These are phyloP conservation scores for Cordyceps fumosorosea DNA, from an alignment of 2,329 filamentous ascomycete species.

Conservation along the genomic window DNA sequence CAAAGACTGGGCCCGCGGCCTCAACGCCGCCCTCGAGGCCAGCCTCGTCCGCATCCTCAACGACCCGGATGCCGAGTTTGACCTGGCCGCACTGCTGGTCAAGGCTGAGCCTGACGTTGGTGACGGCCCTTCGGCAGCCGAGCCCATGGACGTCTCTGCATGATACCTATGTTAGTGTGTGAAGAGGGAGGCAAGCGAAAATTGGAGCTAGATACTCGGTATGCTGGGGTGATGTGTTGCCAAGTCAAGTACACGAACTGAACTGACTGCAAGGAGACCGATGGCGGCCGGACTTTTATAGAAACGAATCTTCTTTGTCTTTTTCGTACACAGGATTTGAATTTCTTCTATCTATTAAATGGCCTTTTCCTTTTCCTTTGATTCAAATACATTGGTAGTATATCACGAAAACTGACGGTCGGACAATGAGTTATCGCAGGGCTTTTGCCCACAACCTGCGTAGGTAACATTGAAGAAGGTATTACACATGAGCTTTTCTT, in stretches of 20 bases:
- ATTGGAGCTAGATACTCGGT: no score
- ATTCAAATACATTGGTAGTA: no score
- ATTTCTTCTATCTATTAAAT: background rate
- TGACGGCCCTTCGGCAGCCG: background rate
- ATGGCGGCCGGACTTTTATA: background rate
- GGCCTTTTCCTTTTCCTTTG: background rate
- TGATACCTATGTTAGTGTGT: background rate
- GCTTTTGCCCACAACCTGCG: no score
- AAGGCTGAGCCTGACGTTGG: background rate
- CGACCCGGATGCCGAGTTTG: constrained; percentile 11
- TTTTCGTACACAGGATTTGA: background rate
- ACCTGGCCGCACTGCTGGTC: background rate
- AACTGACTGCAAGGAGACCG: no score
- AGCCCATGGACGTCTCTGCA: constrained; percentile 1
- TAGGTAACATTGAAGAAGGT: no score
- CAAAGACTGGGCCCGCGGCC: constrained; percentile 8
- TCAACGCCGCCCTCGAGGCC: constrained; percentile 9
- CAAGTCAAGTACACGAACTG: background rate
- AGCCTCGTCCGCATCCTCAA: constrained; percentile 8
- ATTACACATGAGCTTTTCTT: no score
- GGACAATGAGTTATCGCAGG: no score
- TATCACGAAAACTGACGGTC: no score
- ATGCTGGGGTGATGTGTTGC: background rate
- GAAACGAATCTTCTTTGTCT: background rate
- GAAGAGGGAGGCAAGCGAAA: no score